phyloP scores from a whole-genome alignment of 2,329 filamentous ascomycete species.

The Eurotiales sp. region DNA sequence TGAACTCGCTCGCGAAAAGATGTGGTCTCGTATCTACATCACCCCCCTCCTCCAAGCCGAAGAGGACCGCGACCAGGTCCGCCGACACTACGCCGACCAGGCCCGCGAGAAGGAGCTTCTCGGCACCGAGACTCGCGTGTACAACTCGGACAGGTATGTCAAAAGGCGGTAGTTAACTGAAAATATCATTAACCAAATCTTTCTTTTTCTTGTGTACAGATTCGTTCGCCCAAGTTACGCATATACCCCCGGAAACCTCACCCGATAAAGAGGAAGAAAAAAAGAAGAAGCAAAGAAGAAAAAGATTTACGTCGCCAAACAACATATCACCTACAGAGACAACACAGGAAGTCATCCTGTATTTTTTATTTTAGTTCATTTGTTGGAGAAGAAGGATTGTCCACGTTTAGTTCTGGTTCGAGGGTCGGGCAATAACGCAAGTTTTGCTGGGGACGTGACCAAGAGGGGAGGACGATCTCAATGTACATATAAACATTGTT shows the following conservation, averaged over 20 bases:
- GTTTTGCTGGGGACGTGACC: not conserved
- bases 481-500: not conserved
- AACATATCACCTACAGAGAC: not conserved
- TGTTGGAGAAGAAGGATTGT: not conserved
- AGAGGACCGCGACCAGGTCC: conserved; percentile 91
- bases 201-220: conserved; percentile 46
- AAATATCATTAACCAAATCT: too few relatives aligned
- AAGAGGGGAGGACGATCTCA: not conserved
- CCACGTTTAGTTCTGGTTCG: not conserved
- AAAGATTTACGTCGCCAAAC: not conserved
- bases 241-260: conserved; percentile 61
- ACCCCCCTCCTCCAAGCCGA: conserved; percentile 93
- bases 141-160: conserved; percentile 80
- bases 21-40: conserved; percentile 94
- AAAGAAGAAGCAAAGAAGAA: not conserved
- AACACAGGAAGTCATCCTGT: too few relatives aligned
- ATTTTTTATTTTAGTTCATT: not conserved
- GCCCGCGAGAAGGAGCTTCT: conserved; percentile 85
- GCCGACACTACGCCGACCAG: conserved; percentile 80
- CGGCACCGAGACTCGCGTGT: conserved; percentile 78
- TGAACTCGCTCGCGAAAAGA: conserved; percentile 93
- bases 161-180: too few relatives aligned
- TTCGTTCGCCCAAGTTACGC: conserved; percentile 79
- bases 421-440: not conserved
- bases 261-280: conserved; percentile 46